phyloP scores from a whole-genome alignment of 176 grass and related monocot species.

The Carex parvula region DNA sequence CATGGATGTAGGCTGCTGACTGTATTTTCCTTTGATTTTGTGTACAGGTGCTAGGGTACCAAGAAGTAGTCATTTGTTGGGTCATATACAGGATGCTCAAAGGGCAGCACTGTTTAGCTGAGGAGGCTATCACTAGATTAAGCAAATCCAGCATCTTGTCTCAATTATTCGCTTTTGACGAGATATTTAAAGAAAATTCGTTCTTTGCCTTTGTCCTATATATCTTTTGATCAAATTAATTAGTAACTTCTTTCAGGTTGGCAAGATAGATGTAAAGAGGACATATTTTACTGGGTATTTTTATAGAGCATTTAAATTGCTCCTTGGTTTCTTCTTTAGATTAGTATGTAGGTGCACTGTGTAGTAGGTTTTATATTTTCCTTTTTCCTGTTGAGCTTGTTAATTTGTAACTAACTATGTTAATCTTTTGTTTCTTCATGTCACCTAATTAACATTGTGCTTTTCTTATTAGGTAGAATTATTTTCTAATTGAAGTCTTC shows the following conservation, averaged over 20 bases:
- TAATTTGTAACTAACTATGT: not conserved
- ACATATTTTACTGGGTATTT: not conserved
- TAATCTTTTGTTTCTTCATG: not conserved
- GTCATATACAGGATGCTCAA: constrained; percentile 31
- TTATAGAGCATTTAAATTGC: not conserved
- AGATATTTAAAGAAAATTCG: not conserved
- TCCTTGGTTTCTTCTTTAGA: not conserved
- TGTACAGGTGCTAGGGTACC: constrained; percentile 24
- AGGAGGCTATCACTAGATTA: constrained; percentile 34
- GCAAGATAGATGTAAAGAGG: not conserved
- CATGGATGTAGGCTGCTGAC: no score
- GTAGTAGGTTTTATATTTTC: not conserved
- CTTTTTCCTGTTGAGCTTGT: not conserved
- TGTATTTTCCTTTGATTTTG: not conserved
- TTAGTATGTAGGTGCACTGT: not conserved
- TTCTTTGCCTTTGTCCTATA: no score
- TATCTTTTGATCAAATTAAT: not conserved
- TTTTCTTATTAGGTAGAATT: not conserved
- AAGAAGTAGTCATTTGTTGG: constrained; percentile 27
- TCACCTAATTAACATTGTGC: not conserved
- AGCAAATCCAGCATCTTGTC: constrained; percentile 29
- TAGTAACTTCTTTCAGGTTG: not conserved
- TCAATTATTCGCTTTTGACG: constrained; percentile 18
- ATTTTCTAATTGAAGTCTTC: not conserved
- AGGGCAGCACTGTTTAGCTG: constrained; percentile 37